Conservation (phyloP, 2,329 filamentous ascomycete genomes). For the Colletotrichum tabaci region DNA sequence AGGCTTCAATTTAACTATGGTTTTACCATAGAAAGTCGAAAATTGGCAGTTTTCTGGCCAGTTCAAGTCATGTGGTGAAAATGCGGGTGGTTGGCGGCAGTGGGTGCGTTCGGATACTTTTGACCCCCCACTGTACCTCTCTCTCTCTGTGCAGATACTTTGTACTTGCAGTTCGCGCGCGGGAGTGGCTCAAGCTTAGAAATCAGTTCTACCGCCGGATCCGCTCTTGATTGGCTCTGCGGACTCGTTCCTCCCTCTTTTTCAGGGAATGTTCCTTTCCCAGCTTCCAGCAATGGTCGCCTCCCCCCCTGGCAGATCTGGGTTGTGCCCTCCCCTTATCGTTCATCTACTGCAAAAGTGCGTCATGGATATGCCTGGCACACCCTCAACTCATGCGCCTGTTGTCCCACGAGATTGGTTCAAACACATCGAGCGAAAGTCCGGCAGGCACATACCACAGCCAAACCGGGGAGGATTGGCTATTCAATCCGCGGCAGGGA, state of each 20-base stretch:
- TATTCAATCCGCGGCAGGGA: conserved; percentile 17
- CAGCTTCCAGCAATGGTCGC: neutral
- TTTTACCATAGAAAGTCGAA: too few species aligned
- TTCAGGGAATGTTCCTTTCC: too few species aligned
- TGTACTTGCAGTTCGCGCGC: conserved; percentile 4
- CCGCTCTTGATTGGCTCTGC: neutral
- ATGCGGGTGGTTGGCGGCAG: too few species aligned
- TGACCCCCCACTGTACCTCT: too few species aligned
- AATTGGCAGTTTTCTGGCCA: too few species aligned
- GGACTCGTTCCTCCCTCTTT: neutral
- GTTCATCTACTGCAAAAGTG: conserved; percentile 29
- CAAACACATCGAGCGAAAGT: conserved; percentile 13
- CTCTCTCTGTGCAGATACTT: too few species aligned
- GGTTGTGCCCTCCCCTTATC: conserved; percentile 35
- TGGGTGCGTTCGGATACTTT: too few species aligned
- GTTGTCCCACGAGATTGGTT: conserved; percentile 39
- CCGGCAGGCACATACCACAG: conserved; percentile 28
- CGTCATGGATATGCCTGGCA: conserved; percentile 41
- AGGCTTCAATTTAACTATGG: too few species aligned
- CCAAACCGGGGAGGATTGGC: conserved; percentile 5
- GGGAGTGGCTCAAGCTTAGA: conserved; percentile 37
- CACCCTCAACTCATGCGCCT: conserved; percentile 30
- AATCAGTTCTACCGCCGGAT: neutral
- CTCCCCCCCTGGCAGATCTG: conserved; percentile 27
- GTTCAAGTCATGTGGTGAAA: too few species aligned